phyloP scores from a whole-genome alignment of 345 rosid genomes.

The Trapa incisa region DNA sequence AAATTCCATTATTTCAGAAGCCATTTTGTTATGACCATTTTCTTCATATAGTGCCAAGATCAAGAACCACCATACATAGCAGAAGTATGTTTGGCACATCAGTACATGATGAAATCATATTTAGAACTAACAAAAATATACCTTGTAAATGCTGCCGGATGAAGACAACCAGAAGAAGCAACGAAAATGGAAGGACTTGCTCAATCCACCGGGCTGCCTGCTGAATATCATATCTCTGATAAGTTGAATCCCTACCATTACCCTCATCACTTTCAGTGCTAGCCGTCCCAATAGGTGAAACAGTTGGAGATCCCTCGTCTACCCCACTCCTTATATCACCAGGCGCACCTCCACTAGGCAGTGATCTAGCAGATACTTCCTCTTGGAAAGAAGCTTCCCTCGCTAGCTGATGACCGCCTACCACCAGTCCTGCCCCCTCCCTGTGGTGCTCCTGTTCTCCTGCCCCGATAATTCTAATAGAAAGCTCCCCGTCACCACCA shows the following conservation, averaged over 20 bases:
- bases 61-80: neutral
- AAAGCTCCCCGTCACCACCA: conserved; percentile 58
- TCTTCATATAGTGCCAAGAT: neutral
- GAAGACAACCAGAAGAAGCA: conserved; percentile 95
- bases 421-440: conserved; percentile 44
- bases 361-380: conserved; percentile 20
- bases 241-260: conserved; percentile 62
- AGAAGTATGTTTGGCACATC: neutral
- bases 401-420: conserved; percentile 41
- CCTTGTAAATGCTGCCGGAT: conserved; percentile 99
- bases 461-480: conserved; percentile 83
- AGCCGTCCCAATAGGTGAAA: conserved; percentile 21
- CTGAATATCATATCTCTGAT: conserved; percentile 98
- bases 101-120: neutral
- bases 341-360: conserved; percentile 21
- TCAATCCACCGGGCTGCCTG: conserved; percentile 99
- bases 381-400: conserved; percentile 28
- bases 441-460: conserved; percentile 53
- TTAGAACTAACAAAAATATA: conserved; percentile 9
- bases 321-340: conserved; percentile 39
- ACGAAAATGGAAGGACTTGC: conserved; percentile 91
- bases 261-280: conserved; percentile 50
- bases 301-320: conserved; percentile 35
- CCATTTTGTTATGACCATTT: no score
- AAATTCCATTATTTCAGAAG: no score